These are phyloP conservation scores for Limnanthes douglasii DNA, from an alignment of 345 rosid genomes.

Conservation along the genomic window DNA sequence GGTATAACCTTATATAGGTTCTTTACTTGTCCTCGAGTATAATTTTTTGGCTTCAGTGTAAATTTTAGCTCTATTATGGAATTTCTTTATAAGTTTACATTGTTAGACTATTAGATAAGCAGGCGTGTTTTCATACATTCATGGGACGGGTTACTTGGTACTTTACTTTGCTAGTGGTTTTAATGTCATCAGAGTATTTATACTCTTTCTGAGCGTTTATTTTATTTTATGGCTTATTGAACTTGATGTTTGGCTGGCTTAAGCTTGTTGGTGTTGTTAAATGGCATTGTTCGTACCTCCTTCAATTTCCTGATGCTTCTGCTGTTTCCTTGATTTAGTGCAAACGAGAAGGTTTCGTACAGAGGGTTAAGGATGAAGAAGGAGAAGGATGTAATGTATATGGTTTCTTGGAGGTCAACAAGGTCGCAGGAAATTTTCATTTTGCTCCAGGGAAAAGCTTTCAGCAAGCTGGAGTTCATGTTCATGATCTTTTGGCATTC, in stretches of 20 bases:
- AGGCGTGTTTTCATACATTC: too few relatives aligned
- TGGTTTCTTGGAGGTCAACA: conserved; percentile 87
- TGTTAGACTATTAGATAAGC: too few relatives aligned
- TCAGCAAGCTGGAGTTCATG: conserved; percentile 75
- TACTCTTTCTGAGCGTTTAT: too few relatives aligned
- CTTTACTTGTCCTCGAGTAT: too few relatives aligned
- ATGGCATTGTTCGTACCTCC: too few relatives aligned
- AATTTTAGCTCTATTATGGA: too few relatives aligned
- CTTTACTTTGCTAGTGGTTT: too few relatives aligned
- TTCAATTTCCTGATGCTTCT: background rate
- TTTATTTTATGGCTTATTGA: background rate
- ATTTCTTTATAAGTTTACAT: too few relatives aligned
- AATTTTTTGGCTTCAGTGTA: too few relatives aligned
- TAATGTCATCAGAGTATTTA: too few relatives aligned
- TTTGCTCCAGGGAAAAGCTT: conserved; percentile 99
- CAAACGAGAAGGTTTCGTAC: conserved; percentile 87
- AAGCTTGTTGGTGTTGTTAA: background rate
- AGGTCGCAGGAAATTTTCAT: conserved; percentile 94
- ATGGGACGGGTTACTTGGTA: too few relatives aligned
- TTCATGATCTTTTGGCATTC: conserved; percentile 75
- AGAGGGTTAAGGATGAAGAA: conserved; percentile 82
- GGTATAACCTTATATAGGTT: too few relatives aligned
- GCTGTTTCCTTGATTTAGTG: conserved; percentile 35
- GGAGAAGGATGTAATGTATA: conserved; percentile 94
- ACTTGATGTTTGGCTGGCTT: background rate